phyloP scores from a whole-genome alignment of 2,329 filamentous ascomycete species.

The Alternaria gaisen region DNA sequence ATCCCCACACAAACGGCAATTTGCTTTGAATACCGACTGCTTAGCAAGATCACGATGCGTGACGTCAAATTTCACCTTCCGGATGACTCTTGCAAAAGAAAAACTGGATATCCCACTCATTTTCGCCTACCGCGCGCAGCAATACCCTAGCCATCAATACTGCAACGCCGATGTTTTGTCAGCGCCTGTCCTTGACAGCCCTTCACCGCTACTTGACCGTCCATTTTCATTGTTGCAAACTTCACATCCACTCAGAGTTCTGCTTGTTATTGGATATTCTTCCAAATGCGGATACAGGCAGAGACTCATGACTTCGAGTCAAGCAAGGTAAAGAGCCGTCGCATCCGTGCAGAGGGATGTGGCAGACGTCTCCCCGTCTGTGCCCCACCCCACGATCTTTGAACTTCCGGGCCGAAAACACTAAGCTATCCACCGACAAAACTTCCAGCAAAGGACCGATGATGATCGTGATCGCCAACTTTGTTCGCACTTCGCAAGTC shows the following conservation, averaged over 20 bases:
- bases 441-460: slow-evolving; percentile 21
- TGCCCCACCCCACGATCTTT: slow-evolving; percentile 21
- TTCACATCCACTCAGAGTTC: background rate
- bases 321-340: slow-evolving; percentile 25
- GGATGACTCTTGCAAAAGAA: slow-evolving; percentile 8
- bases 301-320: slow-evolving; percentile 7
- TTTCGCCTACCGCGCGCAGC: slow-evolving; percentile 1
- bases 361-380: slow-evolving; percentile 10
- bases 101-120: slow-evolving; percentile 8
- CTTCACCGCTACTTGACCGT: slow-evolving; percentile 20
- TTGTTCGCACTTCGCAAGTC: slow-evolving; percentile 28
- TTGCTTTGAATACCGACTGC: slow-evolving; percentile 7
- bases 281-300: slow-evolving; percentile 7
- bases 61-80: slow-evolving; percentile 28
- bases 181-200: slow-evolving; percentile 5
- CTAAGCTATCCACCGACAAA: slow-evolving; percentile 19
- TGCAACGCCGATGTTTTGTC: background rate
- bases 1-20: slow-evolving; percentile 35
- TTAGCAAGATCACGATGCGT: slow-evolving; percentile 31
- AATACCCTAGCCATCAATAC: slow-evolving; percentile 8
- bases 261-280: background rate
- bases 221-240: slow-evolving; percentile 1
- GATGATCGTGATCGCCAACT: slow-evolving; percentile 21
- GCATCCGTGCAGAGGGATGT: slow-evolving; percentile 14
- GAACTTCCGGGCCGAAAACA: slow-evolving; percentile 18